Evolutionary conservation across 352 stramenopile species (phyloP), one percentile per base, ranked within the genome.

Genomic region (Pythium vanterpoolii): DNA sequence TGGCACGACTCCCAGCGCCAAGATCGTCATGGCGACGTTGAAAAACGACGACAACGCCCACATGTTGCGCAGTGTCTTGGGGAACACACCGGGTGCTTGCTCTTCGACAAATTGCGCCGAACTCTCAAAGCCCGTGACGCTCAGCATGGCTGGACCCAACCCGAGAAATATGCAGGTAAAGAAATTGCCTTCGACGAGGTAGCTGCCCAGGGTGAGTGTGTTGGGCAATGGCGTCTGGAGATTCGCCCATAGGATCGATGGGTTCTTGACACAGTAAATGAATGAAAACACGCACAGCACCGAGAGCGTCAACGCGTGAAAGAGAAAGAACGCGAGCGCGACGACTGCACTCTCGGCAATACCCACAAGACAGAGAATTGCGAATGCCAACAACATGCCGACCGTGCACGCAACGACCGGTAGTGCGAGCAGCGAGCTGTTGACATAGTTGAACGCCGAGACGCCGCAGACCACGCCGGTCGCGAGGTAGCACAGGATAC

Each of bases 401-500:
- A 77, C 62, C 4, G 69, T 76, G 33, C 68, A 57, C 21, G 47
- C 14, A 8, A 80, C 69, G 18, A 68, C 44, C 3, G 63, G 58
- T 5, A 72, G 44, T 3, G 68, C 45, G 3, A 74, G 50, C 36
- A 77, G 64, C 0, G 56, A 36, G 31, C 31, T 71, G 42, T 74
- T 74, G 48, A 80, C 55, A 28, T 80, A 80, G 11, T 77, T 52
- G 40, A 74, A 50, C 14, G 70, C 73, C 19, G 69, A 76, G 2
- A 68, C 74, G 16, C 56, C 73, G 2, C 66, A 76, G 47, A 82
- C 73, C 21, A 82, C 73, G 24, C 78, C 87, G 1, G 87, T 96
- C 18, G 87, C 86, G 14, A 94, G 72, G 77, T 96, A 96, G 11
- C 80, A 86, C 60, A 96, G 86, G 56, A 96, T 83, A 11, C 82